phyloP scores from a whole-genome alignment of 2,329 filamentous ascomycete genomes.

The Phialophora chinensis region DNA sequence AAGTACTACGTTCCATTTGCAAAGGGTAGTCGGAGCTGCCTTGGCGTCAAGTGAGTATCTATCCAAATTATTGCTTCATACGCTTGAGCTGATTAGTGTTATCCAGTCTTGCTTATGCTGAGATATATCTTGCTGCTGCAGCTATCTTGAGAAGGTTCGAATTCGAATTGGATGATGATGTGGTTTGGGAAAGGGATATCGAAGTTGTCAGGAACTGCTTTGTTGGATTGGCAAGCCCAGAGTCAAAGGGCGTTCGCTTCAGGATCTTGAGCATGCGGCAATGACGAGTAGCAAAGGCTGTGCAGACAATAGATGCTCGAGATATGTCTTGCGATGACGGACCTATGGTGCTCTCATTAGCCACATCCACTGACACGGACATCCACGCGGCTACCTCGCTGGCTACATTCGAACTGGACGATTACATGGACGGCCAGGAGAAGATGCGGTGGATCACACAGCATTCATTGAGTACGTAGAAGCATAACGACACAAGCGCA shows the following conservation, averaged over 20 bases:
- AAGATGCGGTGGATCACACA: too few species aligned
- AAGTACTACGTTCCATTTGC: slow-evolving; percentile 21
- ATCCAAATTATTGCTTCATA: too few species aligned
- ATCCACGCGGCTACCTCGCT: too few species aligned
- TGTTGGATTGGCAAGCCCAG: slow-evolving; percentile 22
- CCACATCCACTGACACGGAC: too few species aligned
- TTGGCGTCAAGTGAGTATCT: slow-evolving; percentile 18
- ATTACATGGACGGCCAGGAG: too few species aligned
- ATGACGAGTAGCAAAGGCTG: not conserved
- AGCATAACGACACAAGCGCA: too few species aligned
- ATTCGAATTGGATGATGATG: slow-evolving; percentile 28
- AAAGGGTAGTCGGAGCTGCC: slow-evolving; percentile 13
- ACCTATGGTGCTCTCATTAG: too few species aligned
- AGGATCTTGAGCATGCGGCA: not conserved
- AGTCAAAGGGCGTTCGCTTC: slow-evolving; percentile 20
- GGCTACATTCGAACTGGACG: too few species aligned
- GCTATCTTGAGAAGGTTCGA: slow-evolving; percentile 28
- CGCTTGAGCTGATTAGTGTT: too few species aligned
- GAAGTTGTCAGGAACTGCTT: slow-evolving; percentile 26
- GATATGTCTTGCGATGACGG: too few species aligned
- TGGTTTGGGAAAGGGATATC: slow-evolving; percentile 22
- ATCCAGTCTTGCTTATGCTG: slow-evolving; percentile 27
- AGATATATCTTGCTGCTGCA: slow-evolving; percentile 29
- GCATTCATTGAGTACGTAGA: too few species aligned
- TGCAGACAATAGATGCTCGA: too few species aligned